Evolutionary conservation across 805 yeast genomes (phyloP).

Genomic region (Pichia sporocuriosa): DNA sequence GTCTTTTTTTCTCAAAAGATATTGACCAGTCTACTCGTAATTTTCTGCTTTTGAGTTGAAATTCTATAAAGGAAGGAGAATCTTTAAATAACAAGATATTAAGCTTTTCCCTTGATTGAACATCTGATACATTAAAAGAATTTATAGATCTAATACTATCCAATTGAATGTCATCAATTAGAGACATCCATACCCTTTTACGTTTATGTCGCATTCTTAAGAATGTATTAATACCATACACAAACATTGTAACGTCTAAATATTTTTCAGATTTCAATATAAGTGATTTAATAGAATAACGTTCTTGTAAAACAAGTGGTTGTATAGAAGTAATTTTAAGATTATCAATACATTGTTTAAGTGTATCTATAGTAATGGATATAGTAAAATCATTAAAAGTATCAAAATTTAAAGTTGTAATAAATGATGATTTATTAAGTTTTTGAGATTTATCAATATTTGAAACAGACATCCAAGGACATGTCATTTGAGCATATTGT

Average conservation of each 20-base stretch:
- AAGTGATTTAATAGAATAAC: too few relatives aligned
- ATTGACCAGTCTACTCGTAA: slow-evolving; percentile 3
- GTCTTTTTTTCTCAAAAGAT: neutral
- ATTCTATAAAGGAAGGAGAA: slow-evolving; percentile 1
- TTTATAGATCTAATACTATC: neutral
- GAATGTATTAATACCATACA: slow-evolving; percentile 6
- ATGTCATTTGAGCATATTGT: slow-evolving; percentile 19
- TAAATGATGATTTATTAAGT: neutral
- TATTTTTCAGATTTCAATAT: neutral
- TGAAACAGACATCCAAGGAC: slow-evolving; percentile 20
- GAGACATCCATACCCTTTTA: slow-evolving; percentile 1
- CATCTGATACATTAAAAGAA: neutral
- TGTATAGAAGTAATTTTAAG: too few relatives aligned
- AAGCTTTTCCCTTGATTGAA: neutral
- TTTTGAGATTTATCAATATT: neutral
- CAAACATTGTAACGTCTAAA: slow-evolving; percentile 2
- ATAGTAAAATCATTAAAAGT: neutral
- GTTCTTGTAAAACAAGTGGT: too few relatives aligned
- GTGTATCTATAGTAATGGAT: neutral
- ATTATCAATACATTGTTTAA: neutral
- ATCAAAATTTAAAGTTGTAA: neutral
- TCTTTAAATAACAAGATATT: neutral
- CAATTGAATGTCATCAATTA: neutral
- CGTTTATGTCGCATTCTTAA: slow-evolving; percentile 9
- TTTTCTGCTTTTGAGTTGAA: neutral